phyloP scores from a whole-genome alignment of 306 rosid species.

The Castanea mollissima region DNA sequence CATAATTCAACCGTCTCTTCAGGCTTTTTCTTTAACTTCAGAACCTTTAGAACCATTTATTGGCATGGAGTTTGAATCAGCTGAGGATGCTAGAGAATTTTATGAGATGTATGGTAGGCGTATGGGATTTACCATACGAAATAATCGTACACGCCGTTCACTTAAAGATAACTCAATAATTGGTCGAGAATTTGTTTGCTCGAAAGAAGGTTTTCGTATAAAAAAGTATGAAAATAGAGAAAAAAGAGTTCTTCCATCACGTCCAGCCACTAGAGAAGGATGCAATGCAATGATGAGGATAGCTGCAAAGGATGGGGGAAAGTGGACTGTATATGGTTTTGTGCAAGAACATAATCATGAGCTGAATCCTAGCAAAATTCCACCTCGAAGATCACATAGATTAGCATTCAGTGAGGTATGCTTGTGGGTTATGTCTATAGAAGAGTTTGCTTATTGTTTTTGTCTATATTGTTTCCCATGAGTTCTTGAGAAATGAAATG shows the following conservation, averaged over 20 bases:
- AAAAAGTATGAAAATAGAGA: slow-evolving; percentile 3
- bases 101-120: slow-evolving; percentile 23
- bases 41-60: slow-evolving; percentile 8
- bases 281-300: slow-evolving; percentile 20
- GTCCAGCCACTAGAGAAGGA: slow-evolving; percentile 9
- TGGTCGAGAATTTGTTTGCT: slow-evolving; percentile 31
- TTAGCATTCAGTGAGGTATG: slow-evolving; percentile 19
- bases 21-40: slow-evolving; percentile 2
- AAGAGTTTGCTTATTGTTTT: not conserved
- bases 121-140: slow-evolving; percentile 20
- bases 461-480: not conserved
- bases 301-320: slow-evolving; percentile 13
- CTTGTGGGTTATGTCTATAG: not conserved
- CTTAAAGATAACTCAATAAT: slow-evolving; percentile 22
- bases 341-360: slow-evolving; percentile 22
- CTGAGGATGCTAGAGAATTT: slow-evolving; percentile 17
- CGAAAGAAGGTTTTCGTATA: slow-evolving; percentile 16
- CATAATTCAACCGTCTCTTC: slow-evolving; percentile 15
- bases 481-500: not conserved
- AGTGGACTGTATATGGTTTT: slow-evolving; percentile 21
- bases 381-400: slow-evolving; percentile 23
- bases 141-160: slow-evolving; percentile 22
- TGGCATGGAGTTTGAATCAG: slow-evolving; percentile 25
- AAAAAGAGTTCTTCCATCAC: slow-evolving; percentile 3
- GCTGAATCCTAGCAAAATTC: slow-evolving; percentile 15